Evolutionary conservation across 2,329 filamentous ascomycete genomes (phyloP), one percentile per base, ranked within the genome.

Genomic region (Sporothrix schenckii): DNA sequence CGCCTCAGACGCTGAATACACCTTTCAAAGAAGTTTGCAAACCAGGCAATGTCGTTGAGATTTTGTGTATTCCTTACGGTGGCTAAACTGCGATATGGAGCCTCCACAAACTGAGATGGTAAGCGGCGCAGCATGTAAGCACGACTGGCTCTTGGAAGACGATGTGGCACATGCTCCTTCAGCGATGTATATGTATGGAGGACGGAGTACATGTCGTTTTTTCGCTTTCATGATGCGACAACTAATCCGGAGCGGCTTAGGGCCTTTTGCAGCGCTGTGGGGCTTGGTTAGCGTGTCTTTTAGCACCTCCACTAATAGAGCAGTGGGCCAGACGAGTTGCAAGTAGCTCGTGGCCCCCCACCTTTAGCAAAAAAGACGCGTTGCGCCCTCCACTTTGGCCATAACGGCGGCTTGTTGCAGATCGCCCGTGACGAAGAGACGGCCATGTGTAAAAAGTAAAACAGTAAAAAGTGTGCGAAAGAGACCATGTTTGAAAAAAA

Each of bases 381-480:
- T 44, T 4, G 41, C 39, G 13, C 24, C 39, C 58, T 47, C 58
- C 39, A 47, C 61, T 63, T 49, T 24, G n/a, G 14, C 27, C 4
- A 44, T 44, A 44, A 65, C 44, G 61, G 61, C 44, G 61, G 61
- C 61, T 50, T 50, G 61, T 65, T 50, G 61, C 27, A 65, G 41
- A 65, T 50, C 44, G 61, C 34, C 47, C 39, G 41, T 21, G 39
- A n/a, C 39, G 10, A 61, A 24, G 34, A 24, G 6, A 27, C n/a
- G 58, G 47, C 47, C 6, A 49, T 6, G 47, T 19, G 47, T 19
- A 24, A 24, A 24, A 24, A 24, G 47, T 19, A 47, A 24, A 24
- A 24, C 1, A 24, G 47, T 19, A 47, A 47, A 52, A 52, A 52
- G 6, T 52, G 49, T n/a, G 34, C 34, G 34, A 34, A 34, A 2